Evolutionary conservation across 140 eudicot species (phyloP).

Genomic region (Flaveria floridana): DNA sequence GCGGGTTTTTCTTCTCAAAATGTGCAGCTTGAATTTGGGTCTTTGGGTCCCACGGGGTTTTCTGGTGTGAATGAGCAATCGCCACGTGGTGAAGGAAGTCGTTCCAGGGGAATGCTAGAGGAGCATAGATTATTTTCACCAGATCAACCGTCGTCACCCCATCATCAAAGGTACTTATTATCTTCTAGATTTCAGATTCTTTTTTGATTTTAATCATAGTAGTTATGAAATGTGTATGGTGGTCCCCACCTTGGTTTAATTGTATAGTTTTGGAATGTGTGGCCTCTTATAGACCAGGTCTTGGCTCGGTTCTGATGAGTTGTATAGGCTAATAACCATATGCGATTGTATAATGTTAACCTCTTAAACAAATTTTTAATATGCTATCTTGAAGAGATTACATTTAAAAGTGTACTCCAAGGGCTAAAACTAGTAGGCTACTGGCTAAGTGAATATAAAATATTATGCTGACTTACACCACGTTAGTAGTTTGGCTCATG

Average conservation of each 20-base stretch:
- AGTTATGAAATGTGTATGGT: conserved; percentile 6
- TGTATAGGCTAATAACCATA: not conserved
- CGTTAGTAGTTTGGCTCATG: not conserved
- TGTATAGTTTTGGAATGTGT: not conserved
- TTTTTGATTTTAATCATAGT: not conserved
- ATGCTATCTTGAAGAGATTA: not conserved
- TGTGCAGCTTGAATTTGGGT: conserved; percentile 75
- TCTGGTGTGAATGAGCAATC: conserved; percentile 49
- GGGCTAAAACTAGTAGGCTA: not conserved
- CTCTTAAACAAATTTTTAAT: not conserved
- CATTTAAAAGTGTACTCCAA: not conserved
- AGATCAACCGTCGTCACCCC: conserved; percentile 78
- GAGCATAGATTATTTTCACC: conserved; percentile 67
- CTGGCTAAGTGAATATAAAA: not conserved
- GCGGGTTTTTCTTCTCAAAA: conserved; percentile 46
- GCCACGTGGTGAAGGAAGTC: conserved; percentile 50
- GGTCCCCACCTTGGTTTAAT: not conserved
- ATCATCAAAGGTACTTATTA: conserved; percentile 53
- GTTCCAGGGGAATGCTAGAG: conserved; percentile 45
- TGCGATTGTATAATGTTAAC: not conserved
- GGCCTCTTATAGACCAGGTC: not conserved
- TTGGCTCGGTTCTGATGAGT: no score
- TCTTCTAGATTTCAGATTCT: not conserved
- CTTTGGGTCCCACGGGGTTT: conserved; percentile 52
- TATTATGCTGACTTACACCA: not conserved